These are phyloP conservation scores for Aulographum hederae DNA, from an alignment of 2,329 filamentous ascomycete species.

Conservation along the genomic window DNA sequence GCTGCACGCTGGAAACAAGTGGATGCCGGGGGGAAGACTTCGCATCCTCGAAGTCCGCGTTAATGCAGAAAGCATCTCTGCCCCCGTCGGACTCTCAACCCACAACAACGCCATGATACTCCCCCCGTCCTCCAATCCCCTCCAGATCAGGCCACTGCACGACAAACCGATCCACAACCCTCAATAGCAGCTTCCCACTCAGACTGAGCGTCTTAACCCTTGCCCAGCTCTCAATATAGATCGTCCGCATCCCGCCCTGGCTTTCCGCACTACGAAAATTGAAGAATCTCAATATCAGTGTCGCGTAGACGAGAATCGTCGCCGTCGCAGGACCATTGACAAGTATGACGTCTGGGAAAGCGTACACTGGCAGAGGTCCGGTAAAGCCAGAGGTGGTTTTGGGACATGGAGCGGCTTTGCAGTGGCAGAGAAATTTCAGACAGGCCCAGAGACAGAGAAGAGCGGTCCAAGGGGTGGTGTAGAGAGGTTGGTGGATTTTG, in stretches of 20 bases:
- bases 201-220: conserved; percentile 67
- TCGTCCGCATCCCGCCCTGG: conserved; percentile 43
- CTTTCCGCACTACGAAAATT: conserved; percentile 14
- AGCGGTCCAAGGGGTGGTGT: conserved; percentile 52
- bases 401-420: background rate
- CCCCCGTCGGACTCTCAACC: background rate
- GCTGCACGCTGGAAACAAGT: no score
- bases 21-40: no score
- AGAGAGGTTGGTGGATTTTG: conserved; percentile 61
- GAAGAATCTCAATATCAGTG: conserved; percentile 36
- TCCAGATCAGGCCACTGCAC: conserved; percentile 61
- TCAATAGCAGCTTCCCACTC: conserved; percentile 58
- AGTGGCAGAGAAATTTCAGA: conserved; percentile 18
- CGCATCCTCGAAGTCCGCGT: no score
- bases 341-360: conserved; percentile 51
- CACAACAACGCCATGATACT: background rate
- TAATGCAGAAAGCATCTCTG: no score
- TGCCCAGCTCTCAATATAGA: conserved; percentile 91
- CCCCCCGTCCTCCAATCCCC: background rate
- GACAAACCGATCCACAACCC: conserved; percentile 57
- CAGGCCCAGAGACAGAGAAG: conserved; percentile 47
- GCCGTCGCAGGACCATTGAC: conserved; percentile 82
- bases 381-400: conserved; percentile 13
- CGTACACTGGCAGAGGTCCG: conserved; percentile 8
- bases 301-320: conserved; percentile 51